These are phyloP conservation scores for Colletotrichum costaricense DNA, from an alignment of 2,329 filamentous ascomycete genomes.

Conservation along the genomic window DNA sequence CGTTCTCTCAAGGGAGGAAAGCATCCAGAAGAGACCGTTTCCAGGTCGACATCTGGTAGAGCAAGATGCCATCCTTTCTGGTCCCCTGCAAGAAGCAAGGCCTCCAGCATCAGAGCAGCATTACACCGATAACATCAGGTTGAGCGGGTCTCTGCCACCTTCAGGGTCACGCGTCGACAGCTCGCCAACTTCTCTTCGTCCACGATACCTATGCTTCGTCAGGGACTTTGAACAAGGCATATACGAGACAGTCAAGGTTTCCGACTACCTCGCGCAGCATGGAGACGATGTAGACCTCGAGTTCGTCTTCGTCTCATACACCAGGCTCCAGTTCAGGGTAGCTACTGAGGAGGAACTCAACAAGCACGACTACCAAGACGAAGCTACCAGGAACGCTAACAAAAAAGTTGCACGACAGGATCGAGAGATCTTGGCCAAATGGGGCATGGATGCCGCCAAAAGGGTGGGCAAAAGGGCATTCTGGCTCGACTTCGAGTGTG, in stretches of 20 bases:
- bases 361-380: conserved; percentile 31
- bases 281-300: conserved; percentile 40
- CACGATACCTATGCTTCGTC: conserved; percentile 41
- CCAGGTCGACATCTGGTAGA: not conserved
- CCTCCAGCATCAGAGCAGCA: not conserved
- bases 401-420: conserved; percentile 38
- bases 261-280: conserved; percentile 38
- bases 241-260: conserved; percentile 40
- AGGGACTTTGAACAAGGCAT: conserved; percentile 28
- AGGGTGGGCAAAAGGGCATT: conserved; percentile 51
- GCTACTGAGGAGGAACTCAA: conserved; percentile 38
- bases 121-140: not conserved
- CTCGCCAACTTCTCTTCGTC: conserved; percentile 5
- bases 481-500: conserved; percentile 56
- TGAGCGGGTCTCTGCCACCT: not conserved
- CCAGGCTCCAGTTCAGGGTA: conserved; percentile 50
- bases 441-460: conserved; percentile 50
- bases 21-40: not conserved
- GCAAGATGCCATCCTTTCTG: not conserved
- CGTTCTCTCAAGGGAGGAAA: not conserved
- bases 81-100: not conserved
- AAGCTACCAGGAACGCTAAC: conserved; percentile 36
- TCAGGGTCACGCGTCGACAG: not conserved
- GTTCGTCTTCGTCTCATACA: conserved; percentile 56
- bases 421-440: conserved; percentile 44